Percentiles rank a stretch among this genome's conserved stretches.
phyloP scores from a whole-genome alignment of 2,329 filamentous ascomycete genomes.

The Ceratocystis harringtonii region DNA sequence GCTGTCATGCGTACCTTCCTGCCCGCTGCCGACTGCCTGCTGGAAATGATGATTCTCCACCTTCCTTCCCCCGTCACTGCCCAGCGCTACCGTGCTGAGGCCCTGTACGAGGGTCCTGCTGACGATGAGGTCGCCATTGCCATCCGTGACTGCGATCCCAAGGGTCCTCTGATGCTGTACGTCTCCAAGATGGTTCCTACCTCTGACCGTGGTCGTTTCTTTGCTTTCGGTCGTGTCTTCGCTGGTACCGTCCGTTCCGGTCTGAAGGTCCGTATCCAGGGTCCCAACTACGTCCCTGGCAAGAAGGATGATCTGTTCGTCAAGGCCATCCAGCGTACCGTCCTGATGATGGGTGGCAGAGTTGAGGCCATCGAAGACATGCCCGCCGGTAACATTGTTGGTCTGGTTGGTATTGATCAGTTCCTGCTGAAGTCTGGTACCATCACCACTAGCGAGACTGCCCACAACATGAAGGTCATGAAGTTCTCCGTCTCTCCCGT shows the following conservation, averaged over 20 bases:
- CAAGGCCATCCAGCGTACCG: constrained; percentile 98
- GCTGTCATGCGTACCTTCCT: constrained; percentile 97
- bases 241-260: constrained; percentile 93
- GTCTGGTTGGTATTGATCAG: constrained; percentile 98
- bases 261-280: constrained; percentile 99
- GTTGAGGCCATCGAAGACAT: constrained; percentile 98
- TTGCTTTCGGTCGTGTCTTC: constrained; percentile 99
- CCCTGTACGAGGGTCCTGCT: constrained; percentile 90
- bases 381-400: constrained; percentile 98
- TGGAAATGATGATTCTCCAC: constrained; percentile 99
- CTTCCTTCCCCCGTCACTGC: constrained; percentile 90
- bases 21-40: constrained; percentile 88
- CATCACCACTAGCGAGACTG: constrained; percentile 88
- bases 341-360: constrained; percentile 99
- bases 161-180: constrained; percentile 98
- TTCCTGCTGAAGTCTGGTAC: constrained; percentile 99
- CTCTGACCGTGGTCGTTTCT: constrained; percentile 99
- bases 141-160: constrained; percentile 97
- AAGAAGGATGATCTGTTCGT: constrained; percentile 99
- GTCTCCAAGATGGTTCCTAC: constrained; percentile 99
- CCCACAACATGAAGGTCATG: constrained; percentile 99
- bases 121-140: constrained; percentile 88
- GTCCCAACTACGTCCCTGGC: constrained; percentile 93
- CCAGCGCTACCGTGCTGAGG: constrained; percentile 96
- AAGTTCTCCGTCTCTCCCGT: constrained; percentile 99